Base-by-base conservation (phyloP, 2,329 filamentous ascomycete species). In the Chalaropsis ovoidea region DNA sequence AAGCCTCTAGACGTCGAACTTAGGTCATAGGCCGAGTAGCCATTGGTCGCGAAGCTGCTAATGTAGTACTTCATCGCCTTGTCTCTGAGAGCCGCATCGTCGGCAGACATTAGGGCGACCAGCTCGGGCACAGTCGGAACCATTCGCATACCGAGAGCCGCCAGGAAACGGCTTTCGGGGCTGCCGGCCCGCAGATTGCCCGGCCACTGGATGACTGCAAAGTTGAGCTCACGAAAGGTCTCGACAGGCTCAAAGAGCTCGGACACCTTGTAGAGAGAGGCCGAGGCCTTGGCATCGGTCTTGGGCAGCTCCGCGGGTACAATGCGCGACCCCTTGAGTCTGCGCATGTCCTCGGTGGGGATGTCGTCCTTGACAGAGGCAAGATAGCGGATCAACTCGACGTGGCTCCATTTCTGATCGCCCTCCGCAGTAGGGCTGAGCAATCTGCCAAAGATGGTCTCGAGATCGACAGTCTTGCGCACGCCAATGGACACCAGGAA, bases 341-440 rank as follows among this genome's bases (percentile, higher is more conserved):
- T 89, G 69, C 84, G 85, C 65, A 96, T 82, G 73, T 99, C 94
- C 62, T 86, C 86, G 10, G 77, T 75, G 0, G 94, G 94, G 67
- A 99, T 96, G 70, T 99, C 94, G 63, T 89, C 84, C 68, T 84
- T 85, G 35, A 99, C 94, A 8, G 92, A 95, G 11, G 93, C 85
- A 54, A 99, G 82, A 71, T 99, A 99, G 71, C 91, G 93, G 75
- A 99, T 91, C 31, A 99, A 79, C 73, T 99, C 93, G 68, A 96
- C 86, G 73, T 97, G 93, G 67, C 90, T 96, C 89, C 90, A 96
- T 74, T 86, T 86, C 68, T 81, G 81, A 31, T 81, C 81, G n/a
- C 79, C 78, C 10, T 74, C 74, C 15, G 80, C 77, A 0, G 78
- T 72, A 17, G 82, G 80, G 63, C 82, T 86, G 70, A 96, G 81